Evolutionary conservation across 768 basidiomycete species (phyloP).

Genomic region (Hemileccinum impolitum): DNA sequence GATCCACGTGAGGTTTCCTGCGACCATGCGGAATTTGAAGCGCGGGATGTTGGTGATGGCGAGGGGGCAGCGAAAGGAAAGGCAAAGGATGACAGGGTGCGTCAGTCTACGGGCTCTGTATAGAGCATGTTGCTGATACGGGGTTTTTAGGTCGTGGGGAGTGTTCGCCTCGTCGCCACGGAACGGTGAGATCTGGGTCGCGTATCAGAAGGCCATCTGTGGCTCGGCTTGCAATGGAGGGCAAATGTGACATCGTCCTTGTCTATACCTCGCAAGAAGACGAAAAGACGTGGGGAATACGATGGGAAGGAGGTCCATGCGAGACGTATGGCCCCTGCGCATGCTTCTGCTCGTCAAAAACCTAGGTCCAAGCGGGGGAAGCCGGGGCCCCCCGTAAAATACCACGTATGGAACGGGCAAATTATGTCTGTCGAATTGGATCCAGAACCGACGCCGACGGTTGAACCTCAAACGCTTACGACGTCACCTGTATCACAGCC

Average conservation of each 20-base stretch:
- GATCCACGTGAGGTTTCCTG: conserved; percentile 10
- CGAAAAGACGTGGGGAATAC: neutral
- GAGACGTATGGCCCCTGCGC: neutral
- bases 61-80: neutral
- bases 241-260: neutral
- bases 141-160: neutral
- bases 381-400: neutral
- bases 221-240: neutral
- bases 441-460: neutral
- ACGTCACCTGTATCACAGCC: neutral
- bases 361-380: neutral
- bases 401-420: conserved; percentile 15
- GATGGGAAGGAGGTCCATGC: neutral
- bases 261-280: neutral
- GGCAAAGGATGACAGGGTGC: neutral
- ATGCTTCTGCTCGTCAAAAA: neutral
- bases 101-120: neutral
- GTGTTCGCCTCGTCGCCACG: neutral
- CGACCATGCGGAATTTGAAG: conserved; percentile 8
- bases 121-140: neutral
- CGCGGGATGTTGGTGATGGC: neutral
- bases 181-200: neutral
- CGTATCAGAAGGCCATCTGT: neutral
- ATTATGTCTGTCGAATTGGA: conserved; percentile 6
- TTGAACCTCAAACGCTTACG: neutral